Percentiles rank a stretch among this genome's conserved stretches.
Conservation (phyloP, 352 stramenopile species). For the Phytophthora tentaculata region DNA sequence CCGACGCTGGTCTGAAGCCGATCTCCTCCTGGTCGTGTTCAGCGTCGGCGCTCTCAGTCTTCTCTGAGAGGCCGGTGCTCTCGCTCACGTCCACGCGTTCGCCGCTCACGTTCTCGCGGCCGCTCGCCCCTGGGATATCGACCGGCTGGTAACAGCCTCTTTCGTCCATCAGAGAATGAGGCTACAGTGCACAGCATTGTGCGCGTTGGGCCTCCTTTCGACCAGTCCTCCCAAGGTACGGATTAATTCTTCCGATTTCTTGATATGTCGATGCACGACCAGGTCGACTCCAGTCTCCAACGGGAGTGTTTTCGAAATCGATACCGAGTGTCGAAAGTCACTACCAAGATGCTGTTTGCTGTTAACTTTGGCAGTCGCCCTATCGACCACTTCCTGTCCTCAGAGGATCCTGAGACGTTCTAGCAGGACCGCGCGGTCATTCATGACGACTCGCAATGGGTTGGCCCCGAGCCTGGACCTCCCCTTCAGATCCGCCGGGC, state of each 20-base stretch:
- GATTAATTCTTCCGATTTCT: background rate
- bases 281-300: conserved; percentile 9
- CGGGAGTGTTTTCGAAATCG: conserved; percentile 1
- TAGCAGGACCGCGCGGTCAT: conserved; percentile 4
- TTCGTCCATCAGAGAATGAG: background rate
- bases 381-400: conserved; percentile 22
- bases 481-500: conserved; percentile 9
- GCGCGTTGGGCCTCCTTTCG: background rate
- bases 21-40: background rate
- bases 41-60: background rate
- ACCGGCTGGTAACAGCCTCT: background rate
- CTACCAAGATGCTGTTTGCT: conserved; percentile 21
- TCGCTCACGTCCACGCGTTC: background rate
- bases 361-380: conserved; percentile 4
- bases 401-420: background rate
- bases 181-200: background rate
- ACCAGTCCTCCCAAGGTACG: background rate
- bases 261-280: background rate
- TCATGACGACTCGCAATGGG: conserved; percentile 11
- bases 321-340: conserved; percentile 18
- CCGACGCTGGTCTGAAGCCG: background rate
- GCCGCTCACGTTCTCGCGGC: background rate
- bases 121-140: background rate
- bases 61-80: background rate
- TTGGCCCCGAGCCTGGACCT: conserved; percentile 1